Base-by-base conservation (phyloP, 1,284 basidiomycete species). In the Athelia sp. region DNA sequence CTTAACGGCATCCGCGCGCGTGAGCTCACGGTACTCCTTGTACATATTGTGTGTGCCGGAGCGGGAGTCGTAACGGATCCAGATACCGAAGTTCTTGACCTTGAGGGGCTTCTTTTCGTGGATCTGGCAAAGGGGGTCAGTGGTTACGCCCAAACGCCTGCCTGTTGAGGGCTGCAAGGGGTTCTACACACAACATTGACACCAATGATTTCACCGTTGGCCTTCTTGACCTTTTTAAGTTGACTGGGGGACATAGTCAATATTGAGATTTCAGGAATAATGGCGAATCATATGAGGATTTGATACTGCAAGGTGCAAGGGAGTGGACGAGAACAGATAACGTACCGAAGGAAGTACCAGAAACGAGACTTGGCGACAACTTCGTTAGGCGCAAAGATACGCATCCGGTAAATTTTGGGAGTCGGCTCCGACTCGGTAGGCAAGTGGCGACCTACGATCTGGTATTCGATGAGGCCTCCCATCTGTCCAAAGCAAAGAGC, bases 71-170 rank as follows among this genome's bases (percentile, higher is more conserved):
- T 99, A 99, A 62, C 97, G 92, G 70, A 99, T 76, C 96, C 96
- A 99, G 77, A 99, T 92, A 64, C 94, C 97, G 68, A 99, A 98
- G 89, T 98, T 98, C 86, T 99, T 99, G 70, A 98, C 90, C 79
- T 96, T 95, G 71, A 95, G 72, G 34, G 97, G 96, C 75, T 90
- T 93, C 82, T 92, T 94, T 80, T 99, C 96, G 63, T 87, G 83
- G 68, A 97, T 96, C 93, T 95, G 82, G 4, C 62, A 52, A 56
- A 48, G 51, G 49, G 57, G 55, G 58, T 61, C 62, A 62, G 71
- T 83, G 68, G 83, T 79, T 65, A 70, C 73, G 79, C 82, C 83
- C 81, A 71, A 81, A 78, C 82, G 83, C 82, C 79, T 87, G 85
- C 85, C 84, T 82, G 75, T 87, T 87, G 86, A 80, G 72, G 76